Conservation (phyloP, 805 yeast species). For the Pachysolen tannophilus region DNA sequence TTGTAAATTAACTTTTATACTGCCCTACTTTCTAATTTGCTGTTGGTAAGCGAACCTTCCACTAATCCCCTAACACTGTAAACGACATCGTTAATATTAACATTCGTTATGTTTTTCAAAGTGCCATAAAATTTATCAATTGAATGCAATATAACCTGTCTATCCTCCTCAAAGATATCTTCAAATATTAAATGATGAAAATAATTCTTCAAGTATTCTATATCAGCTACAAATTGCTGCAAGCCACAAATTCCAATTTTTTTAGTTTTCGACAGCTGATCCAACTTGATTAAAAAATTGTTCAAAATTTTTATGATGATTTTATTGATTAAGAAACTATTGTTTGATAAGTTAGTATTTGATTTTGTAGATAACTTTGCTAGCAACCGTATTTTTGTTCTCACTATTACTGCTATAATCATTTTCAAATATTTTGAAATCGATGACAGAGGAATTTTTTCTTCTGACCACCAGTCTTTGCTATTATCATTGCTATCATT, state of each 20-base stretch:
- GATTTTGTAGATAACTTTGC: background rate
- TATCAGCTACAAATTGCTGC: conserved; percentile 4
- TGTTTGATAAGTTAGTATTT: no score
- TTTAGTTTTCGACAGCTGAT: conserved; percentile 2
- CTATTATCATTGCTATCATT: no score
- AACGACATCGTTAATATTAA: background rate
- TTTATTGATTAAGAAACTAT: background rate
- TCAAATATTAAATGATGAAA: conserved; percentile 1
- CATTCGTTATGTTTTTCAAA: conserved; percentile 1
- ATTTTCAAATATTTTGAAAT: conserved; percentile 3
- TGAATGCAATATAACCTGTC: background rate
- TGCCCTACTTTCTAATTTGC: background rate
- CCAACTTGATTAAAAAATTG: conserved; percentile 4
- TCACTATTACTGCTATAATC: conserved; percentile 3
- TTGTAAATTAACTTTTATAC: background rate
- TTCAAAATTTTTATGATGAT: conserved; percentile 1
- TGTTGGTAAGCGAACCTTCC: background rate
- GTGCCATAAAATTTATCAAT: conserved; percentile 7
- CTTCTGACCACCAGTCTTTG: background rate
- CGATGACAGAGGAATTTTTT: background rate
- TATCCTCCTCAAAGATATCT: background rate
- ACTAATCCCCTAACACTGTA: conserved; percentile 3
- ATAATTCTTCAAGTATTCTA: conserved; percentile 5
- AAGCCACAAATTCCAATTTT: no score
- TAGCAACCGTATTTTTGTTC: conserved; percentile 2